These are phyloP conservation scores for Fusarium piperis DNA, from an alignment of 2,329 filamentous ascomycete genomes.

Conservation along the genomic window DNA sequence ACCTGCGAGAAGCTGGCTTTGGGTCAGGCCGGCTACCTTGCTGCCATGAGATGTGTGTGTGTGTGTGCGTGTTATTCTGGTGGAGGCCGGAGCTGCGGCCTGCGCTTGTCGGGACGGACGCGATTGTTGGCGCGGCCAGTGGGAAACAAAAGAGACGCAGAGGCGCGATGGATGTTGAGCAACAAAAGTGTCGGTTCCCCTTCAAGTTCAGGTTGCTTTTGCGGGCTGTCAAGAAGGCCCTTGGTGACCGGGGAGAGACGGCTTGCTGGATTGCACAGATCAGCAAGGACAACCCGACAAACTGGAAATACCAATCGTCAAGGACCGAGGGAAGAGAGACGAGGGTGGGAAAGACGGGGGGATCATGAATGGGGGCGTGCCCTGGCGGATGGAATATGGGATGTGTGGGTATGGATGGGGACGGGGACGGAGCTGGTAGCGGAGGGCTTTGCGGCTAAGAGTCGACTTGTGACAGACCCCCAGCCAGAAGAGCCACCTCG, in stretches of 20 bases:
- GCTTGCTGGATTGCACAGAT: background rate
- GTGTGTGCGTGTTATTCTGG: slow-evolving; percentile 20
- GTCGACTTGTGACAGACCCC: slow-evolving; percentile 32
- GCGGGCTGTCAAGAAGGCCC: background rate
- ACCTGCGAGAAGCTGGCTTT: slow-evolving; percentile 29
- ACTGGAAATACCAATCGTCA: background rate
- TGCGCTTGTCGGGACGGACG: slow-evolving; percentile 43
- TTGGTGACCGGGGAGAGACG: background rate
- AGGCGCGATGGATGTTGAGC: background rate
- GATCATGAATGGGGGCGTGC: slow-evolving; percentile 26
- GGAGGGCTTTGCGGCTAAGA: slow-evolving; percentile 38
- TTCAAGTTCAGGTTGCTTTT: background rate
- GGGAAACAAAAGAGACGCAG: slow-evolving; percentile 34
- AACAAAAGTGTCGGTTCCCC: background rate
- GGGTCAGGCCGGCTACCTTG: slow-evolving; percentile 11
- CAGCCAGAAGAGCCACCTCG: slow-evolving; percentile 7
- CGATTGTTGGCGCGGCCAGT: slow-evolving; percentile 36
- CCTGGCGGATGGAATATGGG: slow-evolving; percentile 24
- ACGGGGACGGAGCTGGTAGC: slow-evolving; percentile 9
- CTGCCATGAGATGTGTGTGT: background rate
- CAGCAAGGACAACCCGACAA: background rate
- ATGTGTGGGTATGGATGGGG: slow-evolving; percentile 21
- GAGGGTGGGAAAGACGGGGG: slow-evolving; percentile 12
- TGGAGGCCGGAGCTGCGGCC: slow-evolving; percentile 37
- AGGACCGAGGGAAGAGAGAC: slow-evolving; percentile 7